Evolutionary conservation across 768 basidiomycete species (phyloP).

Genomic region (Psilocybe tampanensis): DNA sequence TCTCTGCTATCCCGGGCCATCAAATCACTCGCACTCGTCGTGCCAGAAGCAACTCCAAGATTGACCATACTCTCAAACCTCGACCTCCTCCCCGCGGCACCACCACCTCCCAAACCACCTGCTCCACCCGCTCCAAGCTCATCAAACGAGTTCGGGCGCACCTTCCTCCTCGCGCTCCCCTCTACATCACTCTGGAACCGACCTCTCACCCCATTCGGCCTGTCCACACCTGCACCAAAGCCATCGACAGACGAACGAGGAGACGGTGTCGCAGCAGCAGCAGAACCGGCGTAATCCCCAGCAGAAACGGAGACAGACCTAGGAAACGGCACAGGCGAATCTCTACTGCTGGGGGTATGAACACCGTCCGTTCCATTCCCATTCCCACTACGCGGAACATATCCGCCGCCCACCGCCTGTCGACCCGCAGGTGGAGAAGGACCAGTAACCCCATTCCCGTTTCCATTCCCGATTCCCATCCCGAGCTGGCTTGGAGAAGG

Average conservation of each 20-base stretch:
- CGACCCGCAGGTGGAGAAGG: neutral
- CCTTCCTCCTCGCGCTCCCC: constrained; percentile 51
- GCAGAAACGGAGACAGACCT: constrained; percentile 46
- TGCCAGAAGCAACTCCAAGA: constrained; percentile 51
- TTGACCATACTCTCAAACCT: constrained; percentile 78
- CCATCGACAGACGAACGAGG: constrained; percentile 42
- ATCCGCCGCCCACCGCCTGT: constrained; percentile 13
- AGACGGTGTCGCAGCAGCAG: constrained; percentile 26
- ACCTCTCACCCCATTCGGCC: constrained; percentile 51
- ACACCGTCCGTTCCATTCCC: constrained; percentile 36
- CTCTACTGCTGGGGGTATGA: constrained; percentile 26
- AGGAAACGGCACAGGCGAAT: constrained; percentile 65
- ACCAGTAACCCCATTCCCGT: neutral
- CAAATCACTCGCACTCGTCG: constrained; percentile 68
- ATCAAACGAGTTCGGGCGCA: constrained; percentile 69
- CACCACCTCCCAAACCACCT: neutral
- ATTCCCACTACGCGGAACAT: neutral
- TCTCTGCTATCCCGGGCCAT: constrained; percentile 43
- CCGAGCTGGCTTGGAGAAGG: neutral
- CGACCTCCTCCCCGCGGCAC: constrained; percentile 40
- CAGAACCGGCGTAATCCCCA: neutral
- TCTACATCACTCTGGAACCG: constrained; percentile 80
- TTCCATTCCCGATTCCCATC: neutral
- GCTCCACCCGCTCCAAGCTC: constrained; percentile 47
- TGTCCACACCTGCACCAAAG: constrained; percentile 37